Evolutionary conservation across 192 early-diverging fungal genomes (phyloP).

Genomic region (Spizellomyces sp.): DNA sequence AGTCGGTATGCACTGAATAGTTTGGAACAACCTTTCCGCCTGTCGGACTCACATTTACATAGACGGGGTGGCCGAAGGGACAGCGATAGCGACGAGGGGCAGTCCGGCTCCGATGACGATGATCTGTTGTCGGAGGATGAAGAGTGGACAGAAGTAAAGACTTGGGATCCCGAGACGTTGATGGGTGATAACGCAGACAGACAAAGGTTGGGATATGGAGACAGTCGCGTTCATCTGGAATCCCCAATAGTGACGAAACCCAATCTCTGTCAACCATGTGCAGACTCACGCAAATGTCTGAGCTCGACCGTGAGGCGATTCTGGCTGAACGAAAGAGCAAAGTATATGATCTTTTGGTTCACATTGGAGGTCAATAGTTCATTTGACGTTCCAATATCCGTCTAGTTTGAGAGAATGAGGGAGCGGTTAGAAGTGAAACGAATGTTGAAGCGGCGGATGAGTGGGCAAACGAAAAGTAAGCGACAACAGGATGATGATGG

Average conservation of each 20-base stretch:
- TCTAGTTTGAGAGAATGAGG: constrained; percentile 21
- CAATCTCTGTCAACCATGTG: neutral
- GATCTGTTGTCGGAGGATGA: constrained; percentile 25
- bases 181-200: constrained; percentile 12
- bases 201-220: constrained; percentile 5
- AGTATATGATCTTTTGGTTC: neutral
- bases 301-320: constrained; percentile 20
- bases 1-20: neutral
- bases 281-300: constrained; percentile 17
- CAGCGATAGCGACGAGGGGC: neutral
- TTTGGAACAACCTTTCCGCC: too few relatives aligned
- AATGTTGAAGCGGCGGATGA: constrained; percentile 17
- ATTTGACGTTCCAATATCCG: neutral
- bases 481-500: constrained; percentile 10
- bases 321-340: constrained; percentile 26
- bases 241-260: neutral
- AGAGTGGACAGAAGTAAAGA: constrained; percentile 27
- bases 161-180: constrained; percentile 23
- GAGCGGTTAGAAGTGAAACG: constrained; percentile 28
- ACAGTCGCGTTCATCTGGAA: neutral
- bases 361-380: neutral
- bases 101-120: constrained; percentile 9
- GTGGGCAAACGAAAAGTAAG: constrained; percentile 18
- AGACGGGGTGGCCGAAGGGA: neutral
- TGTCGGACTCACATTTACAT: too few relatives aligned